Evolutionary conservation across 2,329 filamentous ascomycete genomes (phyloP), one percentile per base, ranked within the genome.

Genomic region (Sporothrix inflata): DNA sequence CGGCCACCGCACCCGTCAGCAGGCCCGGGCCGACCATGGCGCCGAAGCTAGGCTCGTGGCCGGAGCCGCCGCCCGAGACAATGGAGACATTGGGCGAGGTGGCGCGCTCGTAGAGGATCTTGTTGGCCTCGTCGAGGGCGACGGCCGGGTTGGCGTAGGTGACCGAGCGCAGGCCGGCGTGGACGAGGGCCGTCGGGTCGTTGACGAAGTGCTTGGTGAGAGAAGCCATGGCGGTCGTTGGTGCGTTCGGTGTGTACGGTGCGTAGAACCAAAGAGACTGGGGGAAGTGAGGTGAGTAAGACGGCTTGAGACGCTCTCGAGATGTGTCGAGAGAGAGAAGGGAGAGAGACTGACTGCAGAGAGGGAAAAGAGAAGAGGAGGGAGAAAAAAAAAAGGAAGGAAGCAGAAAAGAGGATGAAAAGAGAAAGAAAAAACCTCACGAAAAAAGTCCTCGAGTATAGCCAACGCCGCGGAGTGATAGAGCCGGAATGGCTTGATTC

Each of bases 21-120:
- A 97, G 84, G 65, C 94, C 94, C 11, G 87, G 85, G 30, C 94
- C 94, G 16, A 98, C 94, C 82, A 94, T 96, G 73, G 89, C 92
- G 1, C 91, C 90, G 79, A 97, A 97, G 73, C 91, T 92, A 30
- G 94, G 94, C 80, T 98, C 94, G 79, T 98, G 94, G 76, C 94
- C 94, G 24, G 91, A 92, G 71, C 95, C 95, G 75, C 95, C 95
- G 75, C 95, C 95, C 1, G 92, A 94, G 76, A 98, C 73, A 78
- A 98, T 86, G 72, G 93, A 93, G 60, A 97, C 94, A 78, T 93
- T 80, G n/a, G 85, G 76, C 73, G 82, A 81, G 81, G 83, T 78
- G 73, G 77, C 77, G 8, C 40, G 70, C 76, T 76, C 66, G 83
- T 96, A 97, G 78, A 97, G 83, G 77, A 97, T 91, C 81, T 97